Evolutionary conservation across 768 basidiomycete species (phyloP).

Genomic region (Rhodotorula taiwanensis): DNA sequence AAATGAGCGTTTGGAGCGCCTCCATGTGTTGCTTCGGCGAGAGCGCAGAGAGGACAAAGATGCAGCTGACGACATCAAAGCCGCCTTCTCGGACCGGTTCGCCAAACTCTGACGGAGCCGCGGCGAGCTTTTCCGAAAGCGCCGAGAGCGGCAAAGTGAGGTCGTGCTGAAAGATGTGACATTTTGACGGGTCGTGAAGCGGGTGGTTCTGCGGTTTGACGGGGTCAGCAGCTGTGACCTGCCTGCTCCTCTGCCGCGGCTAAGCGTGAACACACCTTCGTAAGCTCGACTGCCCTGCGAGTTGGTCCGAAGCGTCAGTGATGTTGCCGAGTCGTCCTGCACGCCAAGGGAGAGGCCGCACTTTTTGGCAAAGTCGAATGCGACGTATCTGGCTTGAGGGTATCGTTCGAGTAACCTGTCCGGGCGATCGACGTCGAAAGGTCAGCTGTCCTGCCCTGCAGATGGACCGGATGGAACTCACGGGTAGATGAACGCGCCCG

Average conservation of each 20-base stretch:
- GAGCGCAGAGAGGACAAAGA: slow-evolving; percentile 33
- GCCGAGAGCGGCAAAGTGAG: slow-evolving; percentile 10
- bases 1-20: slow-evolving; percentile 17
- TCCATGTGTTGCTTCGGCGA: slow-evolving; percentile 9
- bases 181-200: not conserved
- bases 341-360: not conserved
- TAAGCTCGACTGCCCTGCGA: slow-evolving; percentile 24
- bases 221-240: too few species aligned
- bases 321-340: not conserved
- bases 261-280: slow-evolving; percentile 6
- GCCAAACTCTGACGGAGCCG: slow-evolving; percentile 9
- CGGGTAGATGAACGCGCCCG: slow-evolving; percentile 35
- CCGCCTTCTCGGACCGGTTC: not conserved
- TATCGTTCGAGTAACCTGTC: slow-evolving; percentile 29
- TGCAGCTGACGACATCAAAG: slow-evolving; percentile 26
- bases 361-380: slow-evolving; percentile 32
- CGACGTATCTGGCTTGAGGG: slow-evolving; percentile 14
- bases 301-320: not conserved
- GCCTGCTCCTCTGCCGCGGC: too few species aligned
- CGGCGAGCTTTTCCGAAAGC: not conserved
- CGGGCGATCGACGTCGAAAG: not conserved
- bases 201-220: slow-evolving; percentile 15
- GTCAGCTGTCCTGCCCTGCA: not conserved
- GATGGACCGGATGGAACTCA: not conserved
- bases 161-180: slow-evolving; percentile 34